Evolutionary conservation across 2,329 filamentous ascomycete genomes (phyloP).

Genomic region (Ophiostoma montium): DNA sequence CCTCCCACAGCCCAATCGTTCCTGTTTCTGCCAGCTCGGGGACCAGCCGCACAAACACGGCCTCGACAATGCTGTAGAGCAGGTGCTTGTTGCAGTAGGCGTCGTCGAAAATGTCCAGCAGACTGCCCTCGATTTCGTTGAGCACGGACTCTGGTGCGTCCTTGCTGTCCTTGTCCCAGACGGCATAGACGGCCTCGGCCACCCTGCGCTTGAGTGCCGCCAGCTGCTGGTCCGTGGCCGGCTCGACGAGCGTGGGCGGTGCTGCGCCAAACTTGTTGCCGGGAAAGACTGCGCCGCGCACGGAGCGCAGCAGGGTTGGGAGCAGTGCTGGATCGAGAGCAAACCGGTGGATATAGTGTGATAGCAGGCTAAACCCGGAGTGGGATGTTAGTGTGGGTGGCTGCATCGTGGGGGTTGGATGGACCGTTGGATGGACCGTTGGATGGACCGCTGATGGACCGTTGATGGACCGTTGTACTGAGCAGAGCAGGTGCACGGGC

Average conservation of each 20-base stretch:
- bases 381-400: background rate
- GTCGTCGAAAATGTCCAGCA: slow-evolving; percentile 66
- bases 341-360: slow-evolving; percentile 38
- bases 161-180: slow-evolving; percentile 2
- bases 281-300: slow-evolving; percentile 72
- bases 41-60: slow-evolving; percentile 66
- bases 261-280: slow-evolving; percentile 54
- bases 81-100: slow-evolving; percentile 88
- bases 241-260: slow-evolving; percentile 44
- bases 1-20: slow-evolving; percentile 57
- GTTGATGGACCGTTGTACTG: background rate
- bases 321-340: slow-evolving; percentile 51
- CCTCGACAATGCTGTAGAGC: slow-evolving; percentile 67
- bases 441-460: too few species aligned
- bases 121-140: slow-evolving; percentile 43
- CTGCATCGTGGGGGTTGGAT: too few species aligned
- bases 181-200: slow-evolving; percentile 10
- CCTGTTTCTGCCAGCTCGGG: slow-evolving; percentile 68
- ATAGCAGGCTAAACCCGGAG: slow-evolving; percentile 40
- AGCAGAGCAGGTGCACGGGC: background rate
- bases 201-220: slow-evolving; percentile 37
- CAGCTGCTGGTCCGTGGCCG: slow-evolving; percentile 44
- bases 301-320: slow-evolving; percentile 51
- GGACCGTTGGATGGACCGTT: background rate
- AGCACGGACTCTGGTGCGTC: slow-evolving; percentile 22